Percentiles rank a stretch among this genome's conserved stretches.
phyloP scores from a whole-genome alignment of 352 stramenopile genomes.

The Globisporangium polare region DNA sequence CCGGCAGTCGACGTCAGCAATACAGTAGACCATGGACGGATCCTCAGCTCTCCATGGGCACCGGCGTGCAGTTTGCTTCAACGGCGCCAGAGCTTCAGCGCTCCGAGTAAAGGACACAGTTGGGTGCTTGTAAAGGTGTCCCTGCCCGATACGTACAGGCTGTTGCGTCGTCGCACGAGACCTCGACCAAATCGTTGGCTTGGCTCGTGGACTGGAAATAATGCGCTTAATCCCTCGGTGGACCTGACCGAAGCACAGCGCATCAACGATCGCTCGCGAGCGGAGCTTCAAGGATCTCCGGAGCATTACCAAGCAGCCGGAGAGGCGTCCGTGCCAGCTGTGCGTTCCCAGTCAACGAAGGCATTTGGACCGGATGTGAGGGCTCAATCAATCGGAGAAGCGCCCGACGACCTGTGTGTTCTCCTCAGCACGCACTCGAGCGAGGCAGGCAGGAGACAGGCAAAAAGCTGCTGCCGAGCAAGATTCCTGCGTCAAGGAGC shows the following conservation, averaged over 20 bases:
- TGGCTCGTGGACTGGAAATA: not conserved
- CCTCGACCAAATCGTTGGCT: not conserved
- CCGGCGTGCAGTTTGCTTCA: not conserved
- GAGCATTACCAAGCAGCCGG: not conserved
- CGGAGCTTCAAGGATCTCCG: not conserved
- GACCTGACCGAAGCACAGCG: not conserved
- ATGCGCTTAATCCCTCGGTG: not conserved
- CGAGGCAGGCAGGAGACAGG: too few species aligned
- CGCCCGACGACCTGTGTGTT: not conserved
- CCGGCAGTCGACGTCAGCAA: too few species aligned
- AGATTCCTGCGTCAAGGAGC: too few species aligned
- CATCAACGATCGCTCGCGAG: not conserved
- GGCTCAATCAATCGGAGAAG: not conserved
- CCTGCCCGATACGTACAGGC: not conserved
- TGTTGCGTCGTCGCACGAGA: not conserved
- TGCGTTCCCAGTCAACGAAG: too few species aligned
- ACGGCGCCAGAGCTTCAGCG: not conserved
- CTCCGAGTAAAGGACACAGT: not conserved
- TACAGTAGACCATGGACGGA: too few species aligned
- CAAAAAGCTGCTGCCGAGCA: too few species aligned
- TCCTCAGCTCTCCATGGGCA: too few species aligned
- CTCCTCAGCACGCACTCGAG: not conserved
- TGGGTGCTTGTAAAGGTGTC: conserved; percentile 3
- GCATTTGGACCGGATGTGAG: too few species aligned
- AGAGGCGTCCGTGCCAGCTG: not conserved